These are phyloP conservation scores for Clathrus columnatus DNA, from an alignment of 768 basidiomycete genomes.

Conservation along the genomic window DNA sequence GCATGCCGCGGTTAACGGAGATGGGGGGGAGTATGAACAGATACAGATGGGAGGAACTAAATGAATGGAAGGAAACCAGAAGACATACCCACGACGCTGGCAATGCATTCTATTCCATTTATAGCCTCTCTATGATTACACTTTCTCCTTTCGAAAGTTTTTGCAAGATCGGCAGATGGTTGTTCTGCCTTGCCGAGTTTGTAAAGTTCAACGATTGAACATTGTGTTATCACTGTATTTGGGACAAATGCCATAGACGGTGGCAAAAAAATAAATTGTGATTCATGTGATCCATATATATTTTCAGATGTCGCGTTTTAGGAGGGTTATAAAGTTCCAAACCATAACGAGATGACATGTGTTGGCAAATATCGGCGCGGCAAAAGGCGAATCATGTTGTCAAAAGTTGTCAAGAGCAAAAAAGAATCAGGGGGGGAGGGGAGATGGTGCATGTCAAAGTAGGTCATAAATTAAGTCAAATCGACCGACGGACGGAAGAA, in stretches of 20 bases:
- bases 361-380: slow-evolving; percentile 1
- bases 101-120: slow-evolving; percentile 73
- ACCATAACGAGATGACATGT: slow-evolving; percentile 1
- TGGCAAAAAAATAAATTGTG: background rate
- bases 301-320: background rate
- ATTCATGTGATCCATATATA: background rate
- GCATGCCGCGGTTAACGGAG: background rate
- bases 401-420: slow-evolving; percentile 7
- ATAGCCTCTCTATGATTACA: slow-evolving; percentile 94
- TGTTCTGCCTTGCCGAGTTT: slow-evolving; percentile 69
- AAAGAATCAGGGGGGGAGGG: no score
- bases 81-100: slow-evolving; percentile 66
- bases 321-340: background rate
- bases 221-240: slow-evolving; percentile 91
- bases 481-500: slow-evolving; percentile 7
- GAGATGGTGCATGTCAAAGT: background rate
- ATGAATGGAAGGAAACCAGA: background rate
- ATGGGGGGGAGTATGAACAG: background rate
- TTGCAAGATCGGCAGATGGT: slow-evolving; percentile 78
- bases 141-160: slow-evolving; percentile 84
- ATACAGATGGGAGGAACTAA: background rate
- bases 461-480: slow-evolving; percentile 14
- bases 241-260: background rate
- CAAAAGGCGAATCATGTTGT: slow-evolving; percentile 37
- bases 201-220: slow-evolving; percentile 92